Percentiles rank a stretch among this genome's conserved stretches.
Conservation (phyloP, 2,329 filamentous ascomycete species). For the Rugonectria rugulosa region DNA sequence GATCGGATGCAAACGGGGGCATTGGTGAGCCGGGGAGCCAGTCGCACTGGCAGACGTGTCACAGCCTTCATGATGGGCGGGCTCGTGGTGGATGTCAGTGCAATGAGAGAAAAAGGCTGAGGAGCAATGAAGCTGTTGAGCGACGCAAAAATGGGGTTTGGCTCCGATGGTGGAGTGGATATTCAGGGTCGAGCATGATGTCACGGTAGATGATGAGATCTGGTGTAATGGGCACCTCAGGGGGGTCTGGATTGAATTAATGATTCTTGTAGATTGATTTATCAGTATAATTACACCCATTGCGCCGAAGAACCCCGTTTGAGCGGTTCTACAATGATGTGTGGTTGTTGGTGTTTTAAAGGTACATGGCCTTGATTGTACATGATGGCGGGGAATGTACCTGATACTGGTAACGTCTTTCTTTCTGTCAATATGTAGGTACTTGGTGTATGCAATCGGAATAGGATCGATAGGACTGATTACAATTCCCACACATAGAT, state of each 20-base stretch:
- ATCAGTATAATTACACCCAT: too few relatives aligned
- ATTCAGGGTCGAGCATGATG: constrained; percentile 31
- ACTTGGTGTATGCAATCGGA: too few relatives aligned
- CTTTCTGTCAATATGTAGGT: too few relatives aligned
- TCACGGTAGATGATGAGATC: constrained; percentile 22
- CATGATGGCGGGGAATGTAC: too few relatives aligned
- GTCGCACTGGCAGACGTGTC: constrained; percentile 49
- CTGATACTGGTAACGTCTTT: too few relatives aligned
- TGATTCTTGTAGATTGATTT: too few relatives aligned
- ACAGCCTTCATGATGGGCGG: constrained; percentile 50
- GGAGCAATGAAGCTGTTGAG: constrained; percentile 10
- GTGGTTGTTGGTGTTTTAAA: too few relatives aligned
- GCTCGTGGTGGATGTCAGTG: constrained; percentile 10
- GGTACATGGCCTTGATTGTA: too few relatives aligned
- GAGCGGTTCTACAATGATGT: too few relatives aligned
- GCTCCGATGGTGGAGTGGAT: constrained; percentile 21
- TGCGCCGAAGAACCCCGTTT: too few relatives aligned
- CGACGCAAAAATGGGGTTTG: constrained; percentile 31
- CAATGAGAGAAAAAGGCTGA: constrained; percentile 14
- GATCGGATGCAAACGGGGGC: constrained; percentile 32
- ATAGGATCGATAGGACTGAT: too few relatives aligned
- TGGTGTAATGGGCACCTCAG: background rate
- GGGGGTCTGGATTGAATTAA: background rate
- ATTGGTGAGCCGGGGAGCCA: constrained; percentile 39
- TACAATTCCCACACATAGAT: too few relatives aligned